These are phyloP conservation scores for Magnusiomyces magnusii DNA, from an alignment of 1,139 yeast genomes.

Conservation along the genomic window DNA sequence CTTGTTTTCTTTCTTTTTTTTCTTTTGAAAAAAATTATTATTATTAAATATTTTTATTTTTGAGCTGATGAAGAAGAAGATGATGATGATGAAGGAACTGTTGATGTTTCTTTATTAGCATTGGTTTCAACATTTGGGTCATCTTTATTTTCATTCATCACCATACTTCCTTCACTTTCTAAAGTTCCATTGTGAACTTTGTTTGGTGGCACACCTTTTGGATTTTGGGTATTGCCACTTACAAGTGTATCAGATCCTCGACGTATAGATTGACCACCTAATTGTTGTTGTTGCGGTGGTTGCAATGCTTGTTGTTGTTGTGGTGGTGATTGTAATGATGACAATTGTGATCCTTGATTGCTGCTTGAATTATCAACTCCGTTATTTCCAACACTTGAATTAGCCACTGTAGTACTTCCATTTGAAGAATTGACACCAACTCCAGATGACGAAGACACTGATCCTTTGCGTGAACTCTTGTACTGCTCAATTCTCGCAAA, in stretches of 20 bases:
- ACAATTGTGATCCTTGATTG: too few relatives aligned
- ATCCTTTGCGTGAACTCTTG: constrained; percentile 5
- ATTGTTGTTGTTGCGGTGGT: not conserved
- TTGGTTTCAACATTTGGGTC: too few relatives aligned
- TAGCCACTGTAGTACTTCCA: not conserved
- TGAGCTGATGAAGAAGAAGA: too few relatives aligned
- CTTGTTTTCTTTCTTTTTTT: too few relatives aligned
- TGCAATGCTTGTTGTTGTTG: not conserved
- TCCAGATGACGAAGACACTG: not conserved
- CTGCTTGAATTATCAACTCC: not conserved
- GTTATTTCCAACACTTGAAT: not conserved
- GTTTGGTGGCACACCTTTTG: not conserved
- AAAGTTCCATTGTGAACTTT: not conserved
- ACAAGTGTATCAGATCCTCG: not conserved
- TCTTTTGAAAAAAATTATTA: too few relatives aligned
- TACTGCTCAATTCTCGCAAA: constrained; percentile 26
- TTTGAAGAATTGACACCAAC: not conserved
- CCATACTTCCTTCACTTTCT: not conserved
- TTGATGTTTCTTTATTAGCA: too few relatives aligned
- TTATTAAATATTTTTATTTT: too few relatives aligned
- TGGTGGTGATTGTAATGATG: not conserved
- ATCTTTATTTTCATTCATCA: not conserved
- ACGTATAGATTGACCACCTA: not conserved
- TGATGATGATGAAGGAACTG: too few relatives aligned
- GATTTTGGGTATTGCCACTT: not conserved